phyloP scores from a whole-genome alignment of 2,329 filamentous ascomycete species.

The Trichophyton rubrum region DNA sequence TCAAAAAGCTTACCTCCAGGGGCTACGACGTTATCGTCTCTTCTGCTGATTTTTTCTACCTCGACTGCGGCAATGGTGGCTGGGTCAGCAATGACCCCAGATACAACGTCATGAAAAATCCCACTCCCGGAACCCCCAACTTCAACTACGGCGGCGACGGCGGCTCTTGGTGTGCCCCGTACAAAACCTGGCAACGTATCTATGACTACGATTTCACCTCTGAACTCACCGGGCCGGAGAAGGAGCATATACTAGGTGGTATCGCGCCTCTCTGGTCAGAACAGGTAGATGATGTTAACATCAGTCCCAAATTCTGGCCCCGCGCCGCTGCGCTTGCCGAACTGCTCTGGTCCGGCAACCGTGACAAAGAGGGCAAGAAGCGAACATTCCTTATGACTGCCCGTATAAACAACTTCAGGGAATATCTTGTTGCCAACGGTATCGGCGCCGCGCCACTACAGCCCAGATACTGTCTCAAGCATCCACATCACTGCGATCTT shows the following conservation, averaged over 20 bases:
- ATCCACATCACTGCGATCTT: conserved; percentile 47
- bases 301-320: conserved; percentile 44
- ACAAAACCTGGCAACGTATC: conserved; percentile 50
- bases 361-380: conserved; percentile 38
- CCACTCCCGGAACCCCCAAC: conserved; percentile 32
- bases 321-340: conserved; percentile 45
- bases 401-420: conserved; percentile 47
- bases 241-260: conserved; percentile 40
- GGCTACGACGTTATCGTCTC: conserved; percentile 48
- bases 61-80: conserved; percentile 45
- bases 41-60: conserved; percentile 43
- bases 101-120: conserved; percentile 44
- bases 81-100: conserved; percentile 44
- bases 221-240: conserved; percentile 37
- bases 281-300: conserved; percentile 42
- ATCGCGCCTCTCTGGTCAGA: conserved; percentile 43
- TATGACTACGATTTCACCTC: conserved; percentile 46
- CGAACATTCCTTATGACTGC: conserved; percentile 43
- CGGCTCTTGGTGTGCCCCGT: conserved; percentile 47
- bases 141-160: conserved; percentile 45
- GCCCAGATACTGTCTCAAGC: conserved; percentile 46
- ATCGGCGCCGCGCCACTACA: conserved; percentile 40
- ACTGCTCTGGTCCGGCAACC: conserved; percentile 45
- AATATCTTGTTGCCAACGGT: conserved; percentile 46
- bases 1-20: conserved; percentile 38